Base-by-base conservation (phyloP, 2,329 filamentous ascomycete genomes). In the Basipetospora sp. region DNA sequence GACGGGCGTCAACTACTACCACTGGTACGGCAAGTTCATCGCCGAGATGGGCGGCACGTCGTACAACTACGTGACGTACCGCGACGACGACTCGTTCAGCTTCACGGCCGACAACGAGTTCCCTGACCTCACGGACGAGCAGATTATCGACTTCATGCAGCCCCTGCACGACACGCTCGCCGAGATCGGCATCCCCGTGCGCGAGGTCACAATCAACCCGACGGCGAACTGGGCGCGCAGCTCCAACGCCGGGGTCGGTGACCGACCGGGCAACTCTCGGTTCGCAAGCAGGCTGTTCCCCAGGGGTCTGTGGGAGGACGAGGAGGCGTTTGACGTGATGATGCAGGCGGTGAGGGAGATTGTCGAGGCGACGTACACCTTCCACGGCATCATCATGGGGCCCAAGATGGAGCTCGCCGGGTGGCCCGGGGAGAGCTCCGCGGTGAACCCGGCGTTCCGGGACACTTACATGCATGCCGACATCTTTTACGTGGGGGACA, bases 381-480 rank as follows among this genome's bases (percentile, higher is more conserved):
- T 55, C 44, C 53, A 55, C 42, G 53, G 49, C n/a, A 55, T 55
- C 40, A 48, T 53, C 40, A 41, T 54, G 36, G 42, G 45, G 19
- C 52, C 53, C 2, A 50, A 47, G 11, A 50, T 47, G 17, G 47
- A 49, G 6, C 48, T 52, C 14, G 50, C 46, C 3, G 51, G 51
- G 22, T 58, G 54, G 39, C 50, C 48, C 6, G 50, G 51, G 22
- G 37, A 36, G 1, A 41, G 47, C 26, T 54, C 58, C 13, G 56
- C 57, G 5, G 49, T 60, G 10, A 62, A 62, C 36, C 64, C 63
- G 3, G 63, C 62, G 2, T 67, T 62, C 55, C 51, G 64, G n/a
- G 50, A 43, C 1, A 53, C 52, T 6, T 45, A 51, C 30, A 49
- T 56, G 45, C 52, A 55, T 41, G 50, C 49, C 9, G 54, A 57